phyloP scores from a whole-genome alignment of 768 basidiomycete species.

The Dentipellis sp. region DNA sequence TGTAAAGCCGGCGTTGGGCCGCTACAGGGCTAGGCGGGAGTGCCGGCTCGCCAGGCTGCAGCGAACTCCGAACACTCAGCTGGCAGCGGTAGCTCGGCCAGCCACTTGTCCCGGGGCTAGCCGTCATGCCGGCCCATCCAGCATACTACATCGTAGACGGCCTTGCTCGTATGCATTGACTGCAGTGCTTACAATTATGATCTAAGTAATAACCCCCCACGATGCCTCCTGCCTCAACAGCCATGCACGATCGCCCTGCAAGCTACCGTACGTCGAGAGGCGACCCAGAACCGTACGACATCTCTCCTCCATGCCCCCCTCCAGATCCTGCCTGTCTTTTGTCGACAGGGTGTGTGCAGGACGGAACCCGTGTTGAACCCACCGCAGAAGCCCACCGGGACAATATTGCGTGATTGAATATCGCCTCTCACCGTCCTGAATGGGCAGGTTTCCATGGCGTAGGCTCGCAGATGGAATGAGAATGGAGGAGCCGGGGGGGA shows the following conservation, averaged over 20 bases:
- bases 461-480: constrained; percentile 13
- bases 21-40: too few relatives aligned
- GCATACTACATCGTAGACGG: too few relatives aligned
- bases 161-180: too few relatives aligned
- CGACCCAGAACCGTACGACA: background rate
- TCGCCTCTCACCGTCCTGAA: constrained; percentile 2
- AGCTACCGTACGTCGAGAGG: background rate
- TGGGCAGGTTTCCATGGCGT: constrained; percentile 13
- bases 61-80: too few relatives aligned
- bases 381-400: constrained; percentile 8
- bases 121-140: too few relatives aligned
- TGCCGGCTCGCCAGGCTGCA: too few relatives aligned
- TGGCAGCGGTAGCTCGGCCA: too few relatives aligned
- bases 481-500: constrained; percentile 15
- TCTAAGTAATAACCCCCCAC: background rate
- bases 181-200: too few relatives aligned
- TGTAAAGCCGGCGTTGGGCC: too few relatives aligned
- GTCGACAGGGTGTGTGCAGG: background rate
- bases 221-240: background rate
- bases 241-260: background rate
- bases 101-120: too few relatives aligned
- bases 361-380: constrained; percentile 2
- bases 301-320: background rate
- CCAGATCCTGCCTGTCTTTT: background rate
- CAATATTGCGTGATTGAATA: constrained; percentile 8